Evolutionary conservation across 169 alveolate genomes (phyloP).

Genomic region (Plasmodium berghei): DNA sequence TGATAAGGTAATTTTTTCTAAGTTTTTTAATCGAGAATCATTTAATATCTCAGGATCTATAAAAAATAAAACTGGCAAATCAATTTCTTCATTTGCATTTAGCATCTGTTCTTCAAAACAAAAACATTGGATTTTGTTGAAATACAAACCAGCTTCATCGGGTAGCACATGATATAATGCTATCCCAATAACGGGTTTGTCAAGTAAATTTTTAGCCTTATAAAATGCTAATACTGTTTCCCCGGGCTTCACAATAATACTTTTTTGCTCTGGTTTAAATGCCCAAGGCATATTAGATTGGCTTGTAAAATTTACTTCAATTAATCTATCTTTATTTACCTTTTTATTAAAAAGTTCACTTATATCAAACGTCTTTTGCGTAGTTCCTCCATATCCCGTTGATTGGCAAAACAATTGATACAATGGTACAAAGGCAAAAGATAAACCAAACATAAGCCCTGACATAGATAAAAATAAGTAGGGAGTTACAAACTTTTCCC

Average conservation of each 20-base stretch:
- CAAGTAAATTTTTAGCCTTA: conserved; percentile 86
- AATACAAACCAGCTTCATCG: conserved; percentile 94
- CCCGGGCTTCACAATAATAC: conserved; percentile 89
- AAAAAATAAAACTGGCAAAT: conserved; percentile 95
- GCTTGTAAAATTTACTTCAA: conserved; percentile 84
- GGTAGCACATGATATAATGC: conserved; percentile 94
- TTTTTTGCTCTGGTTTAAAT: conserved; percentile 89
- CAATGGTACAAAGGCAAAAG: conserved; percentile 86
- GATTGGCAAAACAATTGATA: conserved; percentile 86
- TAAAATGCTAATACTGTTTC: conserved; percentile 93
- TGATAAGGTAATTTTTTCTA: conserved; percentile 92
- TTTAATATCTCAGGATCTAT: conserved; percentile 93
- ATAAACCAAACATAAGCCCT: conserved; percentile 81
- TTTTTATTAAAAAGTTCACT: conserved; percentile 19
- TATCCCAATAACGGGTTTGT: conserved; percentile 90
- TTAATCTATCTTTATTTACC: conserved; percentile 77
- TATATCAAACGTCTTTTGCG: conserved; percentile 15
- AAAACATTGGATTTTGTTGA: conserved; percentile 96
- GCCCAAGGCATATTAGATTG: conserved; percentile 90
- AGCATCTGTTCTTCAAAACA: conserved; percentile 96
- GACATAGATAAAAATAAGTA: conserved; percentile 62
- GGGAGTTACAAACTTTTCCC: conserved; percentile 49
- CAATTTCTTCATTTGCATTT: conserved; percentile 95
- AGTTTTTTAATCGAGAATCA: conserved; percentile 87
- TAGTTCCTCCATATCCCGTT: conserved; percentile 85